phyloP scores from a whole-genome alignment of 202 grass and related monocot genomes.

The Panicum virgatum region DNA sequence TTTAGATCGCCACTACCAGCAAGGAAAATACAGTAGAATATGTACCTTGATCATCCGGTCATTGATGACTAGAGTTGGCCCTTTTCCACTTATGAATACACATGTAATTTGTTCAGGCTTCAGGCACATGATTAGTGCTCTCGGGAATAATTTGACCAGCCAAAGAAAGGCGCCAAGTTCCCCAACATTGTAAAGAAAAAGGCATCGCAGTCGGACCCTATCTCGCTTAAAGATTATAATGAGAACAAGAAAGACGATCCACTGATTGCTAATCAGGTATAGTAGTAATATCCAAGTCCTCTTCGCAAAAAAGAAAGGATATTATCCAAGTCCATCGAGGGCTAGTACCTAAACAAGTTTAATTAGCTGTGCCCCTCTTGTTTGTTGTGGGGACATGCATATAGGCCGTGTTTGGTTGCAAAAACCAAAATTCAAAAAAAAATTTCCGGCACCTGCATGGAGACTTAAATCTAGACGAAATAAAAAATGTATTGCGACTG shows the following conservation, averaged over 20 bases:
- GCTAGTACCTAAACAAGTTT: neutral
- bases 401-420: too few relatives aligned
- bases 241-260: neutral
- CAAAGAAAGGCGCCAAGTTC: neutral
- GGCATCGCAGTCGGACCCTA: neutral
- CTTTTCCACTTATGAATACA: slow-evolving; percentile 22
- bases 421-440: too few relatives aligned
- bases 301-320: too few relatives aligned
- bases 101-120: neutral
- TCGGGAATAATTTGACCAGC: slow-evolving; percentile 36
- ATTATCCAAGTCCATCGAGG: neutral
- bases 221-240: neutral
- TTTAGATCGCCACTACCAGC: slow-evolving; percentile 1
- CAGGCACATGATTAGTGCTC: slow-evolving; percentile 19
- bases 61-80: slow-evolving; percentile 13
- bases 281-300: neutral
- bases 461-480: too few relatives aligned
- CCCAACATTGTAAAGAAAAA: neutral
- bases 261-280: neutral
- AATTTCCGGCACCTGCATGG: too few relatives aligned
- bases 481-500: too few relatives aligned
- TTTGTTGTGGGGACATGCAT: neutral
- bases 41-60: neutral
- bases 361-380: neutral
- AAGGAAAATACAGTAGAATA: neutral